Evolutionary conservation across 345 rosid species (phyloP), one percentile per base, ranked within the genome.

Genomic region (Aquilaria yunnanensis): DNA sequence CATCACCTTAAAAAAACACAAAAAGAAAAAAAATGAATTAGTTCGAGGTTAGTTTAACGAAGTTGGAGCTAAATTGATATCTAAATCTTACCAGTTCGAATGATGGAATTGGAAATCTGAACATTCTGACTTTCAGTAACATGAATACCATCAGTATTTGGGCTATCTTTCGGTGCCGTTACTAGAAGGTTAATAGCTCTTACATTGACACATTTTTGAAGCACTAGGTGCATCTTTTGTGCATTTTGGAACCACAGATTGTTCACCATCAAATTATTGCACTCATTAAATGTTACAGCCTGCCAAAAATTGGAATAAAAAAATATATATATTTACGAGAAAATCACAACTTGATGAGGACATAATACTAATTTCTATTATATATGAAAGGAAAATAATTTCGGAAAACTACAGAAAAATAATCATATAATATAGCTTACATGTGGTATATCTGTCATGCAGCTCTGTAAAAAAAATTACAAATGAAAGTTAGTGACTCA

Each of bases 111-210:
- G 50, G 59, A 60, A 33, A 94, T 90, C 9, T 73, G 72, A 66
- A 94, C 74, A 71, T 83, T 84, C 16, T 73, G 73, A 41, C 95
- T 80, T 49, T 66, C 83, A 2, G 80, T 77, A 46, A 94, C 88
- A 61, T 93, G 97, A 66, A 93, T 86, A 0, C 98, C 98, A 54
- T 93, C 98, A 0, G 98, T 93, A 66, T 94, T 94, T 9, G 96
- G 99, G 71, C 99, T 94, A 6, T 79, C 52, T 9, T 60, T 84
- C 0, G 99, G 97, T 31, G 97, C 83, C 12, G 60, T 72, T 23
- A 93, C 82, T 34, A 54, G 32, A 49, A 93, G 83, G 52, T 82
- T 74, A 59, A 67, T 64, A 30, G 83, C 94, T 54, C 64, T 70
- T 0, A 88, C 97, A 53, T 90, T 84, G 0, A 62, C 5, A 51